Evolutionary conservation across 768 basidiomycete species (phyloP).

Genomic region (Trametes elegans): DNA sequence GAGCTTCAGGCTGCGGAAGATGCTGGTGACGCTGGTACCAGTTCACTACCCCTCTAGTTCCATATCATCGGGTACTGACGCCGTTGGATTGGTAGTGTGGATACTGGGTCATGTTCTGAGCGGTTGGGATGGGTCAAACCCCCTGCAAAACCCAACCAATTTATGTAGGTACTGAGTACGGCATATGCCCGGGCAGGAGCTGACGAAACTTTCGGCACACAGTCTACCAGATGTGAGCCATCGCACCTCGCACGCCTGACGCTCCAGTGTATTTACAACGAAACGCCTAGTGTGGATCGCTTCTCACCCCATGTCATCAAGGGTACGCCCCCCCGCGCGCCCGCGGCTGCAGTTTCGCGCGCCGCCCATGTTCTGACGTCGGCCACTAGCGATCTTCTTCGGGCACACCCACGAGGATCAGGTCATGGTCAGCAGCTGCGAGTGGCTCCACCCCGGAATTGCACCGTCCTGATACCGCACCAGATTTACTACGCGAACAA

Average conservation of each 20-base stretch:
- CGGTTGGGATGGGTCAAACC: constrained; percentile 74
- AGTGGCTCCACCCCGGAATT: background rate
- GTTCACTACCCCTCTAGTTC: background rate
- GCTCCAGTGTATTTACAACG: background rate
- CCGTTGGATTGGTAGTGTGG: constrained; percentile 40
- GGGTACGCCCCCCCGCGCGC: constrained; percentile 41
- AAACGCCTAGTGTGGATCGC: constrained; percentile 57
- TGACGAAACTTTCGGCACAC: constrained; percentile 32
- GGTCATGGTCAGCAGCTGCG: constrained; percentile 43
- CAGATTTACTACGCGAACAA: constrained; percentile 76
- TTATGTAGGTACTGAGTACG: constrained; percentile 59
- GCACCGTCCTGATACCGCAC: background rate
- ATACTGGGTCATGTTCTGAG: constrained; percentile 55
- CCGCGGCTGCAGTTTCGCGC: background rate
- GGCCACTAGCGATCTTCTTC: constrained; percentile 60
- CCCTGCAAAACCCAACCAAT: constrained; percentile 62
- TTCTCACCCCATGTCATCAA: constrained; percentile 77
- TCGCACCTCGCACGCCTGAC: background rate
- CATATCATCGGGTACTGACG: background rate
- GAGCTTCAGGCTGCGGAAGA: constrained; percentile 80
- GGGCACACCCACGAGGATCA: constrained; percentile 80
- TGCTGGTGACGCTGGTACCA: constrained; percentile 66
- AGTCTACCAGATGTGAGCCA: constrained; percentile 51
- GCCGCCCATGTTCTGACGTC: background rate
- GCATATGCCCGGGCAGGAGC: no score